A percentile compares a stretch with the other conserved stretches of the same genome.
Conservation (phyloP, 1,139 yeast species). For the Blastobotrys persicus region DNA sequence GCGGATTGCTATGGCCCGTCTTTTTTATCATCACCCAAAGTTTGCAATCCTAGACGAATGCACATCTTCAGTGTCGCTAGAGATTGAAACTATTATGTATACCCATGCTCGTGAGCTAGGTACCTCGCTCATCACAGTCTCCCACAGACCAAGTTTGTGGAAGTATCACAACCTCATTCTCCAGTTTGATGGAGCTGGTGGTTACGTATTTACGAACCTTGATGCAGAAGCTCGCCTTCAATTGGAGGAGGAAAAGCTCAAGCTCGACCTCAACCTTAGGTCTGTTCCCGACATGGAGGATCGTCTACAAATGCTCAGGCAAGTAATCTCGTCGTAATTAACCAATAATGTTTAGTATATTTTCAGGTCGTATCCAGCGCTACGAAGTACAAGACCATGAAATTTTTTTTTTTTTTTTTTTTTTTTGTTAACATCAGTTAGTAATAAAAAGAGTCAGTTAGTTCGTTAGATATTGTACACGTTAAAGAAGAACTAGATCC, state of each 20-base stretch:
- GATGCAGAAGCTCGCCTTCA: slow-evolving; percentile 66
- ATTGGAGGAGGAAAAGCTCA: slow-evolving; percentile 69
- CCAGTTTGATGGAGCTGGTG: slow-evolving; percentile 84
- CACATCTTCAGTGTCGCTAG: slow-evolving; percentile 89
- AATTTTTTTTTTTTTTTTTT: no score
- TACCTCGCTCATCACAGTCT: slow-evolving; percentile 83
- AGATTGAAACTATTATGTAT: slow-evolving; percentile 89
- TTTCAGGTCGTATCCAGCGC: no score
- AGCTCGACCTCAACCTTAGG: slow-evolving; percentile 60
- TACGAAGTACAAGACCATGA: no score
- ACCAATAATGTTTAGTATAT: no score
- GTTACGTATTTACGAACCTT: slow-evolving; percentile 64
- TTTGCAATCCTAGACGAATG: slow-evolving; percentile 96
- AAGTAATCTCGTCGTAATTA: background rate
- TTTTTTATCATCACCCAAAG: slow-evolving; percentile 86
- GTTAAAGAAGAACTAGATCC: slow-evolving; percentile 31
- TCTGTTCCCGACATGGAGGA: slow-evolving; percentile 66
- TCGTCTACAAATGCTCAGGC: slow-evolving; percentile 43
- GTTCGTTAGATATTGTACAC: background rate
- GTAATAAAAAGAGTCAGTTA: slow-evolving; percentile 4
- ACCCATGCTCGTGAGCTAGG: slow-evolving; percentile 76
- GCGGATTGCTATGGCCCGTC: slow-evolving; percentile 87
- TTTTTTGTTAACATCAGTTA: no score
- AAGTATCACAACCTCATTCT: slow-evolving; percentile 80
- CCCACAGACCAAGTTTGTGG: slow-evolving; percentile 92